Percentiles rank a stretch among this genome's conserved stretches.
Evolutionary conservation across 2,329 filamentous ascomycete genomes (phyloP).

Genomic region (Hypoxylon sp.): DNA sequence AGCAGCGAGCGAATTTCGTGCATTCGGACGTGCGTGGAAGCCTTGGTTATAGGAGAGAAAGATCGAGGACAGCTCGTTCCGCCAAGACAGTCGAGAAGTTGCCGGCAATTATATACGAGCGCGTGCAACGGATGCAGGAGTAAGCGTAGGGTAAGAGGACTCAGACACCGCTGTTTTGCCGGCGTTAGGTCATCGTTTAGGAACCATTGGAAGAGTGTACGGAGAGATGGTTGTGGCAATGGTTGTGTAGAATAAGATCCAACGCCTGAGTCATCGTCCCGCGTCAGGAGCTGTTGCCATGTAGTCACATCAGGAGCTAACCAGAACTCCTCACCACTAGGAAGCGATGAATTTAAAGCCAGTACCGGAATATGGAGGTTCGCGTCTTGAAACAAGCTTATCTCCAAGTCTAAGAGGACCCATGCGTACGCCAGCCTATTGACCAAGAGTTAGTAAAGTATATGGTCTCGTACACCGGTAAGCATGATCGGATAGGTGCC

Average conservation of each 20-base stretch:
- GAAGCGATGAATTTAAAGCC: conserved; percentile 24
- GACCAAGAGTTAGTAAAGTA: neutral
- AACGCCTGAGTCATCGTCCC: conserved; percentile 20
- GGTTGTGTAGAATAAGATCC: conserved; percentile 16
- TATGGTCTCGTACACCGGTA: neutral
- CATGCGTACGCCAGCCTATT: conserved; percentile 28
- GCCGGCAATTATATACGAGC: conserved; percentile 27
- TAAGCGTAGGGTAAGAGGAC: conserved; percentile 14
- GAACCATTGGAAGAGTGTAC: conserved; percentile 28
- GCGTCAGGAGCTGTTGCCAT: conserved; percentile 22
- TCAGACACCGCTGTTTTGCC: conserved; percentile 16
- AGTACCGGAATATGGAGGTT: conserved; percentile 29
- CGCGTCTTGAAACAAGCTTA: conserved; percentile 28
- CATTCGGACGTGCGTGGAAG: conserved; percentile 29
- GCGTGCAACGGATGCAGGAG: conserved; percentile 26
- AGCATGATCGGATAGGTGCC: neutral
- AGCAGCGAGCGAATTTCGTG: conserved; percentile 29
- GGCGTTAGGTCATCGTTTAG: conserved; percentile 22
- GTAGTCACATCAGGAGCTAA: conserved; percentile 19
- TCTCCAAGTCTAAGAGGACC: conserved; percentile 27
- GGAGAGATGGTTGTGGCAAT: conserved; percentile 23
- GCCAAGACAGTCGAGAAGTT: conserved; percentile 26
- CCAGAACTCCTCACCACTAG: conserved; percentile 23
- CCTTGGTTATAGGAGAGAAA: conserved; percentile 28
- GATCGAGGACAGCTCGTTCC: conserved; percentile 18